These are phyloP conservation scores for Hanseniaspora taiwanica DNA, from an alignment of 805 yeast genomes.

Conservation along the genomic window DNA sequence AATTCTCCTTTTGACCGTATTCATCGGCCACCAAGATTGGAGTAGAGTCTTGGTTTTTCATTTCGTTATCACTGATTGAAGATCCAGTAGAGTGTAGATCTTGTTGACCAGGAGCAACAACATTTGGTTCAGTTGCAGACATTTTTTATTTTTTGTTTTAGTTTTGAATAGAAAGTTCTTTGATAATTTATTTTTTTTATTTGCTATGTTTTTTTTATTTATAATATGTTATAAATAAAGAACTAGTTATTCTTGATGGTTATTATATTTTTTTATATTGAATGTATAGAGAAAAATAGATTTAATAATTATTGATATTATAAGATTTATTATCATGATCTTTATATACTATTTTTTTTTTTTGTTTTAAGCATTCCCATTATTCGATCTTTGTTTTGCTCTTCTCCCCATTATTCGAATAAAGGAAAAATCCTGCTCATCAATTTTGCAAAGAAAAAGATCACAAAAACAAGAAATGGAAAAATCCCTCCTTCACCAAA, in stretches of 20 bases:
- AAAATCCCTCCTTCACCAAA: not conserved
- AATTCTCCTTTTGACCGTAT: constrained; percentile 2
- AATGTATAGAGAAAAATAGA: not conserved
- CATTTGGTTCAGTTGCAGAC: not conserved
- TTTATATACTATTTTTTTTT: not conserved
- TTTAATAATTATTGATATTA: not conserved
- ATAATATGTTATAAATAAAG: too few species aligned
- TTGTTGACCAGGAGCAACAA: not conserved
- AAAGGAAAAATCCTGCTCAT: not conserved
- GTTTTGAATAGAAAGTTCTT: not conserved
- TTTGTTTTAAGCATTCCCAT: not conserved
- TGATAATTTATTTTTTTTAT: too few species aligned
- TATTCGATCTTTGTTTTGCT: not conserved
- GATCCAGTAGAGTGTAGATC: not conserved
- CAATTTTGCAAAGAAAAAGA: not conserved
- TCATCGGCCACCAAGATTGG: constrained; percentile 1
- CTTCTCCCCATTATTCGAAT: too few species aligned
- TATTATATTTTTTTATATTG: not conserved
- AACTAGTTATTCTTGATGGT: not conserved
- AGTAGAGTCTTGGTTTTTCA: constrained; percentile 4
- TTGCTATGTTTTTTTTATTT: too few species aligned
- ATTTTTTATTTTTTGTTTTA: not conserved
- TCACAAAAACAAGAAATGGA: not conserved
- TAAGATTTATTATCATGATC: not conserved
- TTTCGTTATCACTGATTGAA: constrained; percentile 1